These are phyloP conservation scores for Aspergillus leporis DNA, from an alignment of 495 filamentous ascomycete species.

Conservation along the genomic window DNA sequence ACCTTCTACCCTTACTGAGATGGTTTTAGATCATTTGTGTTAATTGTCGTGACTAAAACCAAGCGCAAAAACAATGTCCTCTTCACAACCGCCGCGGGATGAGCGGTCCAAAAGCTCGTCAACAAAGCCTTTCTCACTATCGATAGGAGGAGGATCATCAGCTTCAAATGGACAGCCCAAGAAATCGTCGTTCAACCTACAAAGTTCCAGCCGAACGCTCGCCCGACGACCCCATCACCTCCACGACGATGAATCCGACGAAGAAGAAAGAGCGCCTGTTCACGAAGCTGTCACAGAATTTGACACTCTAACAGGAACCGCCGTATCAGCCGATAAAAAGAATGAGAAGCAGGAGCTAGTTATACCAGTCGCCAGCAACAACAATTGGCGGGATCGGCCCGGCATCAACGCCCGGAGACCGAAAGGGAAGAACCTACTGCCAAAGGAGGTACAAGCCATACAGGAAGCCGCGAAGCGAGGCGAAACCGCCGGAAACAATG, in stretches of 20 bases:
- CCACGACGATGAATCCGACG: constrained; percentile 48
- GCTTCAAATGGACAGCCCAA: constrained; percentile 24
- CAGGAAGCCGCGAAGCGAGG: constrained; percentile 40
- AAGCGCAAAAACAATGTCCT: constrained; percentile 11
- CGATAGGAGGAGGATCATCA: constrained; percentile 19
- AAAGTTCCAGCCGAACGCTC: constrained; percentile 30
- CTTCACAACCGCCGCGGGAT: constrained; percentile 13
- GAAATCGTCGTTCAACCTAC: constrained; percentile 38
- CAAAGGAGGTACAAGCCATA: constrained; percentile 51
- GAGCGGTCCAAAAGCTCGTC: constrained; percentile 8
- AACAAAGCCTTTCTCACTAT: constrained; percentile 34
- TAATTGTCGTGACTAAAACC: background rate
- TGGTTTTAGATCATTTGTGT: background rate
- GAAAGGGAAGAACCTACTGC: constrained; percentile 54
- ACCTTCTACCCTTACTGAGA: background rate
- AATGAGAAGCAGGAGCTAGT: constrained; percentile 53
- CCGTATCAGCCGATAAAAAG: constrained; percentile 43
- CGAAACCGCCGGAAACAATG: constrained; percentile 28
- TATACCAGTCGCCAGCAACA: constrained; percentile 66
- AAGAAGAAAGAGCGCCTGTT: constrained; percentile 30
- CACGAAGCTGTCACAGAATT: constrained; percentile 61
- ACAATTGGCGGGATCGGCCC: constrained; percentile 67
- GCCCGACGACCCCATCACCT: constrained; percentile 39
- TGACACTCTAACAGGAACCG: constrained; percentile 56
- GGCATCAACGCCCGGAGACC: constrained; percentile 49